phyloP scores from a whole-genome alignment of 140 eudicot species.

The Stevia rebaudiana region DNA sequence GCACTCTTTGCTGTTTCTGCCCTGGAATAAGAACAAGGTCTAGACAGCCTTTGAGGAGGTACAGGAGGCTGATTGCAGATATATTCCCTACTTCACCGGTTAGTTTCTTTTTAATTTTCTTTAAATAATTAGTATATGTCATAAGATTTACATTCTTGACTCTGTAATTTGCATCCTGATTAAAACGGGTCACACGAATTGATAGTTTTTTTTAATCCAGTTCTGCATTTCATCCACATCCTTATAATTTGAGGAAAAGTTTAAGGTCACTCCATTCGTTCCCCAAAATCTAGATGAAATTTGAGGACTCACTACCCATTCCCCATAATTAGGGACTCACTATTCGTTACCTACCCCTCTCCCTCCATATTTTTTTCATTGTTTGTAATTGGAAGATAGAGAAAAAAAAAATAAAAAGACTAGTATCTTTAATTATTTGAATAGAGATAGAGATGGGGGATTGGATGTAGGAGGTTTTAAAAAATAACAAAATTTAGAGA shows the following conservation, averaged over 20 bases:
- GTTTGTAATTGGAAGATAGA: background rate
- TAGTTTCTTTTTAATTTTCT: slow-evolving; percentile 21
- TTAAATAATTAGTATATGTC: background rate
- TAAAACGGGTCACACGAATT: background rate
- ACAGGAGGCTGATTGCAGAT: slow-evolving; percentile 84
- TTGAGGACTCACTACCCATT: background rate
- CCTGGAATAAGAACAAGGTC: slow-evolving; percentile 86
- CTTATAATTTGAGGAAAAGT: background rate
- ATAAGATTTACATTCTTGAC: background rate
- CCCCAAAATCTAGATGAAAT: too few species aligned
- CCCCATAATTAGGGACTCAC: background rate
- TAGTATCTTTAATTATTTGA: background rate
- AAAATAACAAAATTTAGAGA: background rate
- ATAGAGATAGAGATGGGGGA: background rate
- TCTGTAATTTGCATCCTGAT: background rate
- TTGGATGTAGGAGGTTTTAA: background rate
- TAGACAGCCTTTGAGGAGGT: slow-evolving; percentile 96
- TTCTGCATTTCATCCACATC: background rate
- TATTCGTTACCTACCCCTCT: background rate
- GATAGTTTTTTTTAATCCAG: background rate
- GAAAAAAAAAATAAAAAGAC: background rate
- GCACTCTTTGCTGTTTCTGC: slow-evolving; percentile 75
- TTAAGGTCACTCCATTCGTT: too few species aligned
- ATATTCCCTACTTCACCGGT: slow-evolving; percentile 81
- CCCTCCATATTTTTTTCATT: background rate